Evolutionary conservation across 495 filamentous ascomycete genomes (phyloP).

Genomic region (Neurospora cerealis): DNA sequence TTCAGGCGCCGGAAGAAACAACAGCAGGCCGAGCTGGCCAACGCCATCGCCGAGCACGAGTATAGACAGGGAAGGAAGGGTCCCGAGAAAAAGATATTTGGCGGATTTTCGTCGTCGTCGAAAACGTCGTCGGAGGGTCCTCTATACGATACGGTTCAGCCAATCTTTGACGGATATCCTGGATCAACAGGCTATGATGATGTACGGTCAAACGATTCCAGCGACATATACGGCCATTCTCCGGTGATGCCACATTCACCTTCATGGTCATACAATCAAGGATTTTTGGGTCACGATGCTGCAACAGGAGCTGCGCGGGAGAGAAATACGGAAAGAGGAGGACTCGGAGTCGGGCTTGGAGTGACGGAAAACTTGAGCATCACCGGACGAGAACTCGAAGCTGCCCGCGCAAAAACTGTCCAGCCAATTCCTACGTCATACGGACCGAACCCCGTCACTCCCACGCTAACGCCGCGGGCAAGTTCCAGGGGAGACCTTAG

Average conservation of each 20-base stretch:
- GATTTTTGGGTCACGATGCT: conserved; percentile 3
- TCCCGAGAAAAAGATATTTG: conserved; percentile 8
- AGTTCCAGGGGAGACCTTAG: conserved; percentile 11
- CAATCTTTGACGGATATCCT: conserved; percentile 22
- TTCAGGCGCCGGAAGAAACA: conserved; percentile 16
- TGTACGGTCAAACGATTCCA: conserved; percentile 15
- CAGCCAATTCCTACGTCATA: conserved; percentile 17
- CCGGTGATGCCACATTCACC: conserved; percentile 16
- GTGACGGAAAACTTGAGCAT: conserved; percentile 2
- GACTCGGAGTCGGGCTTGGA: background rate
- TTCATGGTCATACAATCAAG: conserved; percentile 5
- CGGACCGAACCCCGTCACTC: conserved; percentile 26
- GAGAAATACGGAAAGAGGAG: background rate
- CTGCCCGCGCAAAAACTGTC: conserved; percentile 18
- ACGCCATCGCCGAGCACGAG: conserved; percentile 14
- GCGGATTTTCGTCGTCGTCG: conserved; percentile 8
- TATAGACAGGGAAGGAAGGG: conserved; percentile 11
- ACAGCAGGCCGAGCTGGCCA: conserved; percentile 7
- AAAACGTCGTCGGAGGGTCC: conserved; percentile 18
- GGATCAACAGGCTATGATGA: conserved; percentile 28
- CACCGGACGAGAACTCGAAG: conserved; percentile 20
- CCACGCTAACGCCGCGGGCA: conserved; percentile 17
- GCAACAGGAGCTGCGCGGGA: background rate
- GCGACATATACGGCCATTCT: conserved; percentile 11
- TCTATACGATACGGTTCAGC: conserved; percentile 17